These are phyloP conservation scores for Fomitopsis betulina DNA, from an alignment of 1,284 basidiomycete species.

Conservation along the genomic window DNA sequence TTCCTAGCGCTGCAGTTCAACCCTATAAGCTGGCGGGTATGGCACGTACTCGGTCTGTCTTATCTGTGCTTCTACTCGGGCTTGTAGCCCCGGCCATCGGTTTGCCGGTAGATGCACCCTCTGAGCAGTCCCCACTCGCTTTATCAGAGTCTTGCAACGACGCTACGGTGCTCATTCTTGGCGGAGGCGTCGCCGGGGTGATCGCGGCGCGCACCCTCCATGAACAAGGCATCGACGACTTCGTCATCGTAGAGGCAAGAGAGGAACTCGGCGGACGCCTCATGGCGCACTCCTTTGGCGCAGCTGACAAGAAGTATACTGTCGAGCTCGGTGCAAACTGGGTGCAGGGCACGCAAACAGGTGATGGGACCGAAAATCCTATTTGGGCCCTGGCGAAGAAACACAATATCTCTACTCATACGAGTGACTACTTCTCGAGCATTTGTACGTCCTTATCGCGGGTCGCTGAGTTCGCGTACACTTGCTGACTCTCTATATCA, in stretches of 20 bases:
- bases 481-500: neutral
- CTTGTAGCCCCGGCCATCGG: neutral
- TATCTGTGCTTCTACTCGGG: neutral
- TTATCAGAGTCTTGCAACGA: constrained; percentile 10
- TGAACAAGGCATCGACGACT: constrained; percentile 51
- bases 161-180: constrained; percentile 45
- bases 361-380: constrained; percentile 51
- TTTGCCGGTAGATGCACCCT: neutral
- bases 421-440: constrained; percentile 43
- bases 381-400: constrained; percentile 57
- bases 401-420: constrained; percentile 44
- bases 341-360: constrained; percentile 62
- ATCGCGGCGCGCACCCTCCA: constrained; percentile 61
- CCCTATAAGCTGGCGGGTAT: neutral
- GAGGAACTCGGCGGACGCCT: constrained; percentile 59
- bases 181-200: constrained; percentile 64
- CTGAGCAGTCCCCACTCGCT: neutral
- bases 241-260: constrained; percentile 58
- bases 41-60: neutral
- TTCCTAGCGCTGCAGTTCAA: neutral
- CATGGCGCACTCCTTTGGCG: constrained; percentile 42
- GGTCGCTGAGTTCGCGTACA: neutral
- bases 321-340: constrained; percentile 68
- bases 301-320: constrained; percentile 30
- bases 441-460: constrained; percentile 35